Evolutionary conservation across 331 rosid genomes (phyloP), one percentile per base, ranked within the genome.

Genomic region (Acacia pycnantha): DNA sequence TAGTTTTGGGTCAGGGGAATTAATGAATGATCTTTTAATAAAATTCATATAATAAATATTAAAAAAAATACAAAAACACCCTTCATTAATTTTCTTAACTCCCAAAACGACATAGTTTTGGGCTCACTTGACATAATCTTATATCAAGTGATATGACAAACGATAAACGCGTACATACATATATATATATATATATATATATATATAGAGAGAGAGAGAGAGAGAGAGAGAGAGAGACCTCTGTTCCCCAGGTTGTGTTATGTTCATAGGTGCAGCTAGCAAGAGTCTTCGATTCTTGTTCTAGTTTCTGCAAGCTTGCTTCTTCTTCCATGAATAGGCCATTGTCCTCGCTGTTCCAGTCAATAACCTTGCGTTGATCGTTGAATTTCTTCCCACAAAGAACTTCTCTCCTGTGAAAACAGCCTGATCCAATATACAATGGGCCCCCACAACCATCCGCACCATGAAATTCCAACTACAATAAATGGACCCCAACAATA

Each of bases 241-340:
- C 87, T 74, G 85, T 89, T 67, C 97, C 98, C 98, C 97, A 94
- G 27, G 26, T 81, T 7, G 97, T 90, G 84, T 94, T 91, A 78
- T 91, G 81, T 72, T 92, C 97, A 59, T 69, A 90, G 24, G 89
- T 71, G 83, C 86, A 91, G 47, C 88, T 90, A 83, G 98, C 94
- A 14, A 92, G 90, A 71, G 54, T 51, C 84, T 88, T 92, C 27
- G 90, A 73, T 62, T 73, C 74, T 76, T 87, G 86, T 89, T 90
- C 91, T 31, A 86, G 64, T 81, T 87, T 83, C 2, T n/a, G 70
- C 69, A 83, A 53, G 65, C 21, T 77, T 37, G 41, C 41, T 37
- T 37, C 41, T 77, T 46, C 65, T 19, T 24, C 15, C n/a, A 4
- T 62, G 6, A 73, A 66, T 21, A 68, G 81, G 8, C 74, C 16